Conservation (phyloP, 2,329 filamentous ascomycete genomes). For the Trichoderma atroviride region DNA sequence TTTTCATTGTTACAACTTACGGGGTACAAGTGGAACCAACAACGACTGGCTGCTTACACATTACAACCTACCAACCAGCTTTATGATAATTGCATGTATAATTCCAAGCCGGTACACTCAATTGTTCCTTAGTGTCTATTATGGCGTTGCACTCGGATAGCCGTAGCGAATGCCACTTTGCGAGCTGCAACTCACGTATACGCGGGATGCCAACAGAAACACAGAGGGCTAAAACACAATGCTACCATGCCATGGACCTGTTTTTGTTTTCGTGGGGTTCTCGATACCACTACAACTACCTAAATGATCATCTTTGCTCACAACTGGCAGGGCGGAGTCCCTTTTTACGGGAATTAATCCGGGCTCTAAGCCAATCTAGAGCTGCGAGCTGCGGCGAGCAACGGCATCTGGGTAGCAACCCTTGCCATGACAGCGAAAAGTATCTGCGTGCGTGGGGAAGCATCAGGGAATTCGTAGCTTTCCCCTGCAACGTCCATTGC, state of each 20-base stretch:
- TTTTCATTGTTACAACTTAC: background rate
- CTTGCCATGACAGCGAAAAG: constrained; percentile 16
- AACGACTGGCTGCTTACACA: no score
- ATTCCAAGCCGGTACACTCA: background rate
- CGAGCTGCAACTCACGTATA: background rate
- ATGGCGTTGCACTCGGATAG: constrained; percentile 3
- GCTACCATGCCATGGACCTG: constrained; percentile 20
- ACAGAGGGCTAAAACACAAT: background rate
- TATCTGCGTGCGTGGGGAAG: constrained; percentile 24
- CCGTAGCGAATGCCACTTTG: constrained; percentile 1
- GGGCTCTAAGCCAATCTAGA: background rate
- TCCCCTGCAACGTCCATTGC: constrained; percentile 16
- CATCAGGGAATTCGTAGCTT: background rate
- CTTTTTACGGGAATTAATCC: constrained; percentile 11
- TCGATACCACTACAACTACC: background rate
- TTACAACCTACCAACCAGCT: background rate
- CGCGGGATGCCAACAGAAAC: background rate
- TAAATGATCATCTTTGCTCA: background rate
- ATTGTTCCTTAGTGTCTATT: background rate
- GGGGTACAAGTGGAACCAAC: background rate
- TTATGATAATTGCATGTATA: background rate
- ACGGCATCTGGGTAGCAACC: background rate
- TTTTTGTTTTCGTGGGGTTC: constrained; percentile 11
- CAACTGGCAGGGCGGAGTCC: constrained; percentile 4
- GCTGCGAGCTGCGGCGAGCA: background rate